Conservation (phyloP, 225 moss, liverwort and hornwort genomes). For the Lunularia cruciata region DNA sequence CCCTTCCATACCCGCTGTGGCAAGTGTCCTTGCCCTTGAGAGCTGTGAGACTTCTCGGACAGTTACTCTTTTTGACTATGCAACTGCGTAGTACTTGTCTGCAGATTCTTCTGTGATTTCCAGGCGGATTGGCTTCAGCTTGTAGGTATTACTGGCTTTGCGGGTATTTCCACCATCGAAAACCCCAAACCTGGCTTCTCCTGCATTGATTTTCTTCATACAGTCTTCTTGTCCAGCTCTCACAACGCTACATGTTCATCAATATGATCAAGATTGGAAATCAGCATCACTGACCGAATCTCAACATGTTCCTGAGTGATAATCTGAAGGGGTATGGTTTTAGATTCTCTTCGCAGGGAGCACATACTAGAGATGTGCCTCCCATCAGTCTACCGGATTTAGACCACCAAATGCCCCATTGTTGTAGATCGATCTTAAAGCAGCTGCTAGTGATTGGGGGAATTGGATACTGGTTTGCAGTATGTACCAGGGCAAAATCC, state of each 20-base stretch:
- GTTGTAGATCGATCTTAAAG: no score
- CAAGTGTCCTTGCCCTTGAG: slow-evolving; percentile 45
- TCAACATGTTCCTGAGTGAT: no score
- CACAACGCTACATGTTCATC: not conserved
- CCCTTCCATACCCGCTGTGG: slow-evolving; percentile 48
- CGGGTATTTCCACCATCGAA: slow-evolving; percentile 12
- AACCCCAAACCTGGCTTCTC: slow-evolving; percentile 14
- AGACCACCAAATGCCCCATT: no score
- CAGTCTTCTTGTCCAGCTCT: slow-evolving; percentile 5
- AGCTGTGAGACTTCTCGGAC: slow-evolving; percentile 21
- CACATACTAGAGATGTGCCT: no score
- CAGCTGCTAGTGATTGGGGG: no score
- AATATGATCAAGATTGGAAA: no score
- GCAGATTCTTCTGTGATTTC: not conserved
- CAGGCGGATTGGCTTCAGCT: slow-evolving; percentile 4
- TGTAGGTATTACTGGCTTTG: not conserved
- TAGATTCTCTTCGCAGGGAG: no score
- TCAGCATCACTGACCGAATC: no score
- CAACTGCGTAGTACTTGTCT: slow-evolving; percentile 2
- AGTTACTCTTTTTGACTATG: slow-evolving; percentile 4
- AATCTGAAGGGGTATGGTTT: no score
- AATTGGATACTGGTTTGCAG: no score
- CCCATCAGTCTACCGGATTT: no score
- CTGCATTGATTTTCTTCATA: not conserved
- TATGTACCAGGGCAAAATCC: not conserved